phyloP scores from a whole-genome alignment of 805 yeast species.

The Wickerhamiella kurtzmanii region DNA sequence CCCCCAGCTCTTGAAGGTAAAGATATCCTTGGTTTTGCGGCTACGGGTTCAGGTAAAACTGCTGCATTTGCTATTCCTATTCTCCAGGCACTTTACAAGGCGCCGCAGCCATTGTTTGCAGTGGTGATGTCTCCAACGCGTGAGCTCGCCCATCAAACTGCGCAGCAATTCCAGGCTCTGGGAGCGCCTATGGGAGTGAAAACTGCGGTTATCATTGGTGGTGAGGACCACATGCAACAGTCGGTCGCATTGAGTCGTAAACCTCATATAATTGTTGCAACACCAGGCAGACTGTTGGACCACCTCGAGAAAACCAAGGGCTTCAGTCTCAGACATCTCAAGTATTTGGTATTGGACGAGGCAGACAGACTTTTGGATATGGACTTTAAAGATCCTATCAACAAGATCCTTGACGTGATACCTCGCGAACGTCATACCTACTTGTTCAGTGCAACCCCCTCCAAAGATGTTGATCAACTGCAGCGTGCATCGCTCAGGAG shows the following conservation, averaged over 20 bases:
- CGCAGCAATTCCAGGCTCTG: conserved; percentile 88
- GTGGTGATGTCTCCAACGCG: conserved; percentile 70
- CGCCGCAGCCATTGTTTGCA: conserved; percentile 77
- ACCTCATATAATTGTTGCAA: conserved; percentile 90
- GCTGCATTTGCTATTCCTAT: conserved; percentile 98
- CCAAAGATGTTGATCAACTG: conserved; percentile 83
- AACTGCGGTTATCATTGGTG: conserved; percentile 83
- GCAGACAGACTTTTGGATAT: conserved; percentile 91
- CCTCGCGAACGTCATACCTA: conserved; percentile 72
- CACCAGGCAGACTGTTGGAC: conserved; percentile 83
- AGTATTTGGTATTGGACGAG: conserved; percentile 86
- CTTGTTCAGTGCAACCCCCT: conserved; percentile 92
- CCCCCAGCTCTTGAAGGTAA: conserved; percentile 85
- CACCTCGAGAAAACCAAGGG: conserved; percentile 90
- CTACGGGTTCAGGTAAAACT: conserved; percentile 96
- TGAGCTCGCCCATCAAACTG: conserved; percentile 47
- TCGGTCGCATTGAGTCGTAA: conserved; percentile 85
- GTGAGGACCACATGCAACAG: conserved; percentile 97
- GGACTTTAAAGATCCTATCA: conserved; percentile 93
- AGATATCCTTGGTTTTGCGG: conserved; percentile 92
- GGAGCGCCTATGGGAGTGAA: conserved; percentile 90
- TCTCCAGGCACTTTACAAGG: conserved; percentile 78
- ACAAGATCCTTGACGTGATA: conserved; percentile 66
- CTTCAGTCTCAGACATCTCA: conserved; percentile 62
- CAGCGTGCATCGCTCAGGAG: conserved; percentile 82